These are phyloP conservation scores for Aspergillus oerlinghausenensis DNA, from an alignment of 2,329 filamentous ascomycete species.

Conservation along the genomic window DNA sequence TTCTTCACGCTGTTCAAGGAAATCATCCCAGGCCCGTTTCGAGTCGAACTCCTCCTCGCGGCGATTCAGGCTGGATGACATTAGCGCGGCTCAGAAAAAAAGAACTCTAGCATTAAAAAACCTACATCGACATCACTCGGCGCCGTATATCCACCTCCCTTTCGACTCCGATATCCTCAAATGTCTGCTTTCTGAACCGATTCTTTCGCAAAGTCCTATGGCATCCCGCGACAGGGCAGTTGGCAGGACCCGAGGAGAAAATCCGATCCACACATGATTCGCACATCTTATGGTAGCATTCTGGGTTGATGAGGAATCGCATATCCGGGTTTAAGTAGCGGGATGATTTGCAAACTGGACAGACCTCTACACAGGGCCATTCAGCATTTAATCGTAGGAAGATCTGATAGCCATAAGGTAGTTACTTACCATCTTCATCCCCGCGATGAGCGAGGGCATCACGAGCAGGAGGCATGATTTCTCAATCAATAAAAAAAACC, in stretches of 20 bases:
- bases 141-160: slow-evolving; percentile 88
- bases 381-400: slow-evolving; percentile 9
- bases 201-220: slow-evolving; percentile 78
- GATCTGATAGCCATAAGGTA: not conserved
- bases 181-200: slow-evolving; percentile 82
- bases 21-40: slow-evolving; percentile 81
- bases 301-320: slow-evolving; percentile 92
- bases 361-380: slow-evolving; percentile 59
- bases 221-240: slow-evolving; percentile 88
- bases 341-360: slow-evolving; percentile 94
- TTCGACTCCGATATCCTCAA: slow-evolving; percentile 82
- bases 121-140: slow-evolving; percentile 61
- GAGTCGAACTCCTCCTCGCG: slow-evolving; percentile 86
- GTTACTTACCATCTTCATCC: slow-evolving; percentile 39
- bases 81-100: not conserved
- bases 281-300: slow-evolving; percentile 99
- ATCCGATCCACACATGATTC: slow-evolving; percentile 91
- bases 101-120: not conserved
- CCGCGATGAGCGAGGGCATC: slow-evolving; percentile 31
- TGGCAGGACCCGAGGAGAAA: slow-evolving; percentile 85
- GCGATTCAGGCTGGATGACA: slow-evolving; percentile 69
- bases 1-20: slow-evolving; percentile 87
- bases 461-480: slow-evolving; percentile 28
- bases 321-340: slow-evolving; percentile 93
- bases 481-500: not conserved